A percentile compares a stretch with the other conserved stretches of the same genome.
phyloP scores from a whole-genome alignment of 352 stramenopile genomes.

The Nothophytophthora sp. region DNA sequence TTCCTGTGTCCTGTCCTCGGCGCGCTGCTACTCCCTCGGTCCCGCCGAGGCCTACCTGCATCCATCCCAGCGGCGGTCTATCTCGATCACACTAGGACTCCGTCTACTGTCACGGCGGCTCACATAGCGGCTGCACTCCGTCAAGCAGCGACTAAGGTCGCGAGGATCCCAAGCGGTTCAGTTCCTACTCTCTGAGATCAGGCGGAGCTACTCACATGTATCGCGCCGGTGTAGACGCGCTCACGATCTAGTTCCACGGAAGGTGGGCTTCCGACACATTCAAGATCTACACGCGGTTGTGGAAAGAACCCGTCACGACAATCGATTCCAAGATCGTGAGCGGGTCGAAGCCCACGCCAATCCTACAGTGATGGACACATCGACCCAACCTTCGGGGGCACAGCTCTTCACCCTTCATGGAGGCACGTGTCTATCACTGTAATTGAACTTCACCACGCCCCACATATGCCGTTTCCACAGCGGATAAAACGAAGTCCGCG shows the following conservation, averaged over 20 bases:
- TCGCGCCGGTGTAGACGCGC: not conserved
- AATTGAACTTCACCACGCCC: too few species aligned
- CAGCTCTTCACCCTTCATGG: too few species aligned
- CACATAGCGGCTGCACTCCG: not conserved
- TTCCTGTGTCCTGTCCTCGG: constrained; percentile 3
- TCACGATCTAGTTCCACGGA: constrained; percentile 11
- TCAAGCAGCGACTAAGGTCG: not conserved
- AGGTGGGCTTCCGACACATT: constrained; percentile 9
- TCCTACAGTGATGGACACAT: constrained; percentile 1
- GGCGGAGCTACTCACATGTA: constrained; percentile 6
- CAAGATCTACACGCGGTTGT: constrained; percentile 4
- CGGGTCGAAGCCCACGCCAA: constrained; percentile 15
- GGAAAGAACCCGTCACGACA: constrained; percentile 4
- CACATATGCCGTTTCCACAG: too few species aligned
- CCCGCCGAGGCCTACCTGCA: not conserved
- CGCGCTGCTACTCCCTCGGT: not conserved
- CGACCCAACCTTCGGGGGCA: too few species aligned
- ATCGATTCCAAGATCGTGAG: constrained; percentile 7
- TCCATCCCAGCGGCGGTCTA: constrained; percentile 4
- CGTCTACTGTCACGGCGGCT: not conserved
- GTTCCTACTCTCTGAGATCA: constrained; percentile 1
- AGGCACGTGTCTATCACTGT: too few species aligned
- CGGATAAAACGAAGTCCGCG: too few species aligned
- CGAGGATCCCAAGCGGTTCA: not conserved
- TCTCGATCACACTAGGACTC: not conserved